Evolutionary conservation across 2,329 filamentous ascomycete species (phyloP).

Genomic region (Cytospora piceicola): DNA sequence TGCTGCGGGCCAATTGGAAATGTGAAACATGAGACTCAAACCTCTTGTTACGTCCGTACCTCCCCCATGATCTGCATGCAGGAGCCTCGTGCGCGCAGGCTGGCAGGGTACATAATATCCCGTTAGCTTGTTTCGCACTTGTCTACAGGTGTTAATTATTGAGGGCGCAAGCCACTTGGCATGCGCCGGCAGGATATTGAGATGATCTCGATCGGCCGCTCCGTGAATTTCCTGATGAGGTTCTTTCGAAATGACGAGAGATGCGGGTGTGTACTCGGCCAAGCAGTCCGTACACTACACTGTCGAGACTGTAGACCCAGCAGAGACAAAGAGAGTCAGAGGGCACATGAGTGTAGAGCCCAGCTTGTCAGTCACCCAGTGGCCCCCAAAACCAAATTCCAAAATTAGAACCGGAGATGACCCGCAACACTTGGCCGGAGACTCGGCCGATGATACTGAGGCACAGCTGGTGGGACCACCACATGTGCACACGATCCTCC

Average conservation of each 20-base stretch:
- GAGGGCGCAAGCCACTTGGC: neutral
- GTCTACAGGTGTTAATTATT: neutral
- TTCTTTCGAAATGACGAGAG: neutral
- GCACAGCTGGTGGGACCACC: slow-evolving; percentile 1
- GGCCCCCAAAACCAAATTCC: neutral
- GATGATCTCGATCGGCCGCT: neutral
- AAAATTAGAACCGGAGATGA: neutral
- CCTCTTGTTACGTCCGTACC: neutral
- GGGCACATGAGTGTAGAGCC: neutral
- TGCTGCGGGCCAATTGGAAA: slow-evolving; percentile 21
- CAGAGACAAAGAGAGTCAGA: too few species aligned
- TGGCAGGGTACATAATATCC: slow-evolving; percentile 18
- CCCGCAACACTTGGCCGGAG: neutral
- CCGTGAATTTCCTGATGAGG: neutral
- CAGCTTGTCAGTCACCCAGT: neutral
- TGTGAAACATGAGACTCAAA: slow-evolving; percentile 24
- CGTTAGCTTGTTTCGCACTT: slow-evolving; percentile 3
- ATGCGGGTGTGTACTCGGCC: neutral
- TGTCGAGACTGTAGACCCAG: too few species aligned
- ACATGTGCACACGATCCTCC: neutral
- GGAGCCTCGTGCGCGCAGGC: slow-evolving; percentile 8
- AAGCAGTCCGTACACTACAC: too few species aligned
- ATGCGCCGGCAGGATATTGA: neutral
- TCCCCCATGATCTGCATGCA: slow-evolving; percentile 13
- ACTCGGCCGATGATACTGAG: neutral